A percentile compares a stretch with the other conserved stretches of the same genome.
Evolutionary conservation across 495 filamentous ascomycete genomes (phyloP).

Genomic region (Annulohypoxylon maeteangense): DNA sequence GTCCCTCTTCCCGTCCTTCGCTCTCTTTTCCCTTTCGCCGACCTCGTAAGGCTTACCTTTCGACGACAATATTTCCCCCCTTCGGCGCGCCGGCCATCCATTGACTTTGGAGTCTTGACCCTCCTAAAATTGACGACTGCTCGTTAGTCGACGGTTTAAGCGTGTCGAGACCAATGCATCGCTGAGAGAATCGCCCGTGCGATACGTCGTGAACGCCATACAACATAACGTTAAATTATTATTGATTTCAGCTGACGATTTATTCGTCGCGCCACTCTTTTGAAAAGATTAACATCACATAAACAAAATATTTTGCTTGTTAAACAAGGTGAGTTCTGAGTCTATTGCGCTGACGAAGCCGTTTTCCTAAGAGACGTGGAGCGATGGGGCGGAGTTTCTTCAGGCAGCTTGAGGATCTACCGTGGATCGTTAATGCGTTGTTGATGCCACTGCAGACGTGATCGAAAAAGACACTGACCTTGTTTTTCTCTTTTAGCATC

Average conservation of each 20-base stretch:
- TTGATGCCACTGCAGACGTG: slow-evolving; percentile 10
- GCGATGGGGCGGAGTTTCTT: slow-evolving; percentile 27
- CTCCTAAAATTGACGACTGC: slow-evolving; percentile 32
- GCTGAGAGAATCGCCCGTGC: slow-evolving; percentile 43
- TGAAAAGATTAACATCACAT: slow-evolving; percentile 27
- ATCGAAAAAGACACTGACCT: slow-evolving; percentile 42
- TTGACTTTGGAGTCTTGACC: slow-evolving; percentile 32
- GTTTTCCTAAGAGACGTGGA: slow-evolving; percentile 7
- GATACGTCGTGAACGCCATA: slow-evolving; percentile 45
- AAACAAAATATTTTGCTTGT: slow-evolving; percentile 35
- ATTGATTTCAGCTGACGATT: slow-evolving; percentile 42
- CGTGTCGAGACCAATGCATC: slow-evolving; percentile 42
- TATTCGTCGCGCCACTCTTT: slow-evolving; percentile 46
- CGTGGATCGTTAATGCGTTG: slow-evolving; percentile 35
- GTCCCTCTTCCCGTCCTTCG: slow-evolving; percentile 33
- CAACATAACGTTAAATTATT: slow-evolving; percentile 22
- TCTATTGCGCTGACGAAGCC: too few species aligned
- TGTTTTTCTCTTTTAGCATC: slow-evolving; percentile 52
- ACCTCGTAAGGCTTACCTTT: slow-evolving; percentile 44
- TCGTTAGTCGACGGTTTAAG: slow-evolving; percentile 30
- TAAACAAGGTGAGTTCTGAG: slow-evolving; percentile 34
- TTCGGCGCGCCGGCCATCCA: slow-evolving; percentile 35
- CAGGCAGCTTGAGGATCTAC: slow-evolving; percentile 29
- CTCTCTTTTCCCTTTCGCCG: slow-evolving; percentile 44
- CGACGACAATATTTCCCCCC: slow-evolving; percentile 38